Percentiles rank a stretch among this genome's conserved stretches.
Conservation (phyloP, 1,284 basidiomycete genomes). For the Sporisorium exsertum region DNA sequence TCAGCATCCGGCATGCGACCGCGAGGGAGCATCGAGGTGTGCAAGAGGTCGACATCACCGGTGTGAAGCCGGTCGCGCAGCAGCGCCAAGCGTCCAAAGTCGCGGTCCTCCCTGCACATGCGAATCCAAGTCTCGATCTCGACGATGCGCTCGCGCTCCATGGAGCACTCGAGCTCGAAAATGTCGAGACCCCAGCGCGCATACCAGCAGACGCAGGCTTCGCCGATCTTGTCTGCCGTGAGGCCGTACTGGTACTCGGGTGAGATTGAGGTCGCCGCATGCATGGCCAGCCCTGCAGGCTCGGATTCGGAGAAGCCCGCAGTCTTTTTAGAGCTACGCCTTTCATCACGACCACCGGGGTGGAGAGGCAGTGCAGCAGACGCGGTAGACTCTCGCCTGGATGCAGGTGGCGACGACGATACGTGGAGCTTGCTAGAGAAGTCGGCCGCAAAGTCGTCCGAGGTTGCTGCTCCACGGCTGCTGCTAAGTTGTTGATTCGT, state of each 20-base stretch:
- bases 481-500: background rate
- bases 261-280: background rate
- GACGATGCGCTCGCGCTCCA: slow-evolving; percentile 50
- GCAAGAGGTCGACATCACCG: slow-evolving; percentile 49
- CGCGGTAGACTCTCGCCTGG: slow-evolving; percentile 2
- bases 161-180: slow-evolving; percentile 76
- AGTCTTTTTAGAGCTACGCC: slow-evolving; percentile 25
- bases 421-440: slow-evolving; percentile 26
- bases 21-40: slow-evolving; percentile 46
- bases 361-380: background rate
- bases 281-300: slow-evolving; percentile 1
- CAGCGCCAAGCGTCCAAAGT: slow-evolving; percentile 26
- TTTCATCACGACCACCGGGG: slow-evolving; percentile 13
- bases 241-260: slow-evolving; percentile 72
- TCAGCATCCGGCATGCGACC: slow-evolving; percentile 48
- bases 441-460: slow-evolving; percentile 62
- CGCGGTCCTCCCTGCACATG: slow-evolving; percentile 31
- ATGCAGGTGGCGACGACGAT: slow-evolving; percentile 1
- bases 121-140: slow-evolving; percentile 45
- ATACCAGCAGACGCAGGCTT: slow-evolving; percentile 88
- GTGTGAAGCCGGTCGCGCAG: slow-evolving; percentile 39
- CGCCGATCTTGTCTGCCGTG: slow-evolving; percentile 88
- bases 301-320: slow-evolving; percentile 32
- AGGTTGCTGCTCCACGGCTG: background rate
- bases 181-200: slow-evolving; percentile 86